A percentile compares a stretch with the other conserved stretches of the same genome.
These are phyloP conservation scores for Dentipellis sp. DNA, from an alignment of 768 basidiomycete genomes.

Conservation along the genomic window DNA sequence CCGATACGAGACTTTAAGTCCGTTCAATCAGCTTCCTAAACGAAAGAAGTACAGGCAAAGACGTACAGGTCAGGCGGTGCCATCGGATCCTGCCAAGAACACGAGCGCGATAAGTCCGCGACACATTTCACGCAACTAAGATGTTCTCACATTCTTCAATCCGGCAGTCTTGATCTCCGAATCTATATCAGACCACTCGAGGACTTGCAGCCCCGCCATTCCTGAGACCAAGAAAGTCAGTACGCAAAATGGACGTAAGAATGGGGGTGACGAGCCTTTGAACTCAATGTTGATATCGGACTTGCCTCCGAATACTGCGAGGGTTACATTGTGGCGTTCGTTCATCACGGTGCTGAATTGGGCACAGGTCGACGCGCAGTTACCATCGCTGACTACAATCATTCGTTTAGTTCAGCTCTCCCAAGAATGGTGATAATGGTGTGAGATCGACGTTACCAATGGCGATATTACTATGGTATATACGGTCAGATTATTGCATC, in stretches of 20 bases:
- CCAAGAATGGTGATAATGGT: too few species aligned
- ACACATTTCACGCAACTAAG: not conserved
- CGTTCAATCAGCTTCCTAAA: not conserved
- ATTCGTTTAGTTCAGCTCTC: not conserved
- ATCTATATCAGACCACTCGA: slow-evolving; percentile 23
- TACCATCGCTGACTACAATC: slow-evolving; percentile 8
- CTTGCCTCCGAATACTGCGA: slow-evolving; percentile 44
- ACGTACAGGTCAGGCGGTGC: slow-evolving; percentile 30
- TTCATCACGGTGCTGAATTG: slow-evolving; percentile 48
- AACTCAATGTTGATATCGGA: slow-evolving; percentile 35
- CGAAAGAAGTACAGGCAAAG: not conserved
- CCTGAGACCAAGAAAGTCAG: slow-evolving; percentile 31
- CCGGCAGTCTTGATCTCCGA: slow-evolving; percentile 23
- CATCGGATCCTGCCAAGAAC: slow-evolving; percentile 21
- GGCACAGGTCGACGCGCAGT: slow-evolving; percentile 47
- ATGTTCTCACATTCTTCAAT: slow-evolving; percentile 21
- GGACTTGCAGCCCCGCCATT: slow-evolving; percentile 24
- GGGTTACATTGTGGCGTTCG: slow-evolving; percentile 37
- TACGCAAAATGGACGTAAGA: slow-evolving; percentile 28
- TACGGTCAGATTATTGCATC: not conserved
- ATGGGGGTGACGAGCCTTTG: slow-evolving; percentile 25
- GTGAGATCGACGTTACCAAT: slow-evolving; percentile 1
- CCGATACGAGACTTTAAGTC: slow-evolving; percentile 21
- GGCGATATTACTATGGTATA: slow-evolving; percentile 3
- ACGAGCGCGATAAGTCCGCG: not conserved